phyloP scores from a whole-genome alignment of 1,139 yeast species.

The Protomyces inundatus region DNA sequence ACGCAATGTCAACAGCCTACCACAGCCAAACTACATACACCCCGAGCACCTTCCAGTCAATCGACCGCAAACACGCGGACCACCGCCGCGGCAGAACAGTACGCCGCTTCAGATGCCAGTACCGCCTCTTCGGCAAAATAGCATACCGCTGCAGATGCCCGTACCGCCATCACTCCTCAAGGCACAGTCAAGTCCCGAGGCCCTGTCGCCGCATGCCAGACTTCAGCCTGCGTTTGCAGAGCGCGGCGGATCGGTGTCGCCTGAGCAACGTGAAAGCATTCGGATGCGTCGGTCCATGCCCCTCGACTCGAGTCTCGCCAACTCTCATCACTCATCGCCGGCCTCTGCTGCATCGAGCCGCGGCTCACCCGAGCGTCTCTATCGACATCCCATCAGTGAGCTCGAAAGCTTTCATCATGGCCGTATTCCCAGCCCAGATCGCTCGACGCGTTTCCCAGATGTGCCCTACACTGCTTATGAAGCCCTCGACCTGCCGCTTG shows the following conservation, averaged over 20 bases:
- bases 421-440: conserved; percentile 8
- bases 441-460: neutral
- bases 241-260: neutral
- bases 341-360: neutral
- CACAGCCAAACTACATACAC: neutral
- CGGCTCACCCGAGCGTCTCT: neutral
- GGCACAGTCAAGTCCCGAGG: neutral
- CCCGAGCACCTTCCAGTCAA: neutral
- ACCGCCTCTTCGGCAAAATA: neutral
- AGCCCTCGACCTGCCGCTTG: neutral
- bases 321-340: neutral
- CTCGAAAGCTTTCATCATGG: neutral
- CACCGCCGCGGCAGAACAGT: neutral
- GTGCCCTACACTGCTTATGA: neutral
- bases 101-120: neutral
- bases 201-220: neutral
- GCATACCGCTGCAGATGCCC: neutral
- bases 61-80: neutral
- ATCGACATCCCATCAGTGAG: neutral
- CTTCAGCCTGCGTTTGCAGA: neutral
- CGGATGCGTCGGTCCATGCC: neutral
- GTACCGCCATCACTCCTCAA: neutral
- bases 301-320: neutral
- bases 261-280: neutral
- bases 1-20: neutral